A percentile compares a stretch with the other conserved stretches of the same genome.
Conservation (phyloP, 495 filamentous ascomycete species). For the Tuber microsphaerosporum region DNA sequence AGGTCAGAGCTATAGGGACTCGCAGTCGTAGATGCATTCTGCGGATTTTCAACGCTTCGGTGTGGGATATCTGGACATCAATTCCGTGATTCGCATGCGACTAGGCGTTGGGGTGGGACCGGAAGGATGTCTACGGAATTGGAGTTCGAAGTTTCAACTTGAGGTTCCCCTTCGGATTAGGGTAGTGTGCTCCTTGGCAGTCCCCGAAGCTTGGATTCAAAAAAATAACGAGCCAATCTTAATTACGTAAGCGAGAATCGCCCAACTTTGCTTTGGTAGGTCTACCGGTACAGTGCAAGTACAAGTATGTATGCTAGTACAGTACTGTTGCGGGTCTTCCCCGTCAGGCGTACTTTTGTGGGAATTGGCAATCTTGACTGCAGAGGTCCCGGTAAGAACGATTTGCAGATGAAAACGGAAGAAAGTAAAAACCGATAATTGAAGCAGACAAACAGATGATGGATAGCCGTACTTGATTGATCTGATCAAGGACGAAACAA, state of each 20-base stretch:
- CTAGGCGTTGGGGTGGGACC: background rate
- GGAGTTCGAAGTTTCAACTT: background rate
- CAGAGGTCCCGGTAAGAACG: too few species aligned
- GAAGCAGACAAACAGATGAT: too few species aligned
- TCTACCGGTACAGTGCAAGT: too few species aligned
- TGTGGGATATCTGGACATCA: background rate
- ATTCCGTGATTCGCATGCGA: background rate
- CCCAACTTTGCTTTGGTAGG: background rate
- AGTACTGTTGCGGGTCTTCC: too few species aligned
- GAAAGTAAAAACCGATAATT: too few species aligned
- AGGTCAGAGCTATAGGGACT: constrained; percentile 2
- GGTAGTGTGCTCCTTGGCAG: background rate
- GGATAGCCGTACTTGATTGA: too few species aligned
- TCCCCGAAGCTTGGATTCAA: background rate
- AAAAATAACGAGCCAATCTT: background rate
- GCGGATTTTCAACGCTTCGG: background rate
- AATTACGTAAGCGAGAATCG: background rate
- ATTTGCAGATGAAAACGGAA: too few species aligned
- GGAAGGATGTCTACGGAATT: background rate
- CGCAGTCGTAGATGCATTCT: constrained; percentile 25
- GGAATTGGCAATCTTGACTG: too few species aligned
- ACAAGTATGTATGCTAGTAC: too few species aligned
- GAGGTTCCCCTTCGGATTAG: background rate
- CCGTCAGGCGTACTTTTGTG: too few species aligned
- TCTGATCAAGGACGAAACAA: too few species aligned